Conservation (phyloP, 331 rosid species). For the Pyracantha coccinea region DNA sequence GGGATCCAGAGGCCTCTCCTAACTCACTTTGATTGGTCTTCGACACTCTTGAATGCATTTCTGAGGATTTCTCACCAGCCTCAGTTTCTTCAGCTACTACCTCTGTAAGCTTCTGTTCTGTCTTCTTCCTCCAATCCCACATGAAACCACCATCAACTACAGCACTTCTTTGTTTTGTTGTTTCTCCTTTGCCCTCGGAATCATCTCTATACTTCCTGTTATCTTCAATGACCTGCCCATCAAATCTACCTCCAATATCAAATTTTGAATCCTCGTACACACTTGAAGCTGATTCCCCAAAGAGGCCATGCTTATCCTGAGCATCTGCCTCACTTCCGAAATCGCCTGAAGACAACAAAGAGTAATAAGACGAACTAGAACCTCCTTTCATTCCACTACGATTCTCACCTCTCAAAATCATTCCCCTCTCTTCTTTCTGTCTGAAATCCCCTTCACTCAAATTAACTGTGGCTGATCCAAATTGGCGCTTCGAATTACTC, state of each 20-base stretch:
- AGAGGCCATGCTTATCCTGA: conserved; percentile 34
- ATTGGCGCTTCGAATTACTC: conserved; percentile 16
- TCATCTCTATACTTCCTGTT: conserved; percentile 20
- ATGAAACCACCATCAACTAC: conserved; percentile 25
- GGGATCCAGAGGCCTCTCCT: conserved; percentile 34
- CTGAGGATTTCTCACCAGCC: conserved; percentile 30
- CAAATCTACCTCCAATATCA: conserved; percentile 20
- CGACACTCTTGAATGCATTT: conserved; percentile 23
- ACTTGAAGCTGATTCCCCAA: conserved; percentile 37
- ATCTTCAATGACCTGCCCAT: conserved; percentile 30
- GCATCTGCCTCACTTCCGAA: conserved; percentile 51
- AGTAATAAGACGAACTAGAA: conserved; percentile 85
- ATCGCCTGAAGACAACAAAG: conserved; percentile 58
- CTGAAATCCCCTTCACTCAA: conserved; percentile 30
- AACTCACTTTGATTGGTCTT: conserved; percentile 29
- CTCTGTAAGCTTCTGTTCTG: conserved; percentile 50
- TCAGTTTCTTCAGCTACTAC: conserved; percentile 28
- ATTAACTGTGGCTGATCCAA: conserved; percentile 24
- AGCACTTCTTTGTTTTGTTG: conserved; percentile 26
- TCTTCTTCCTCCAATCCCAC: conserved; percentile 57
- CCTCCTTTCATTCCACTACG: conserved; percentile 37
- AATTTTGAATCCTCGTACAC: conserved; percentile 29
- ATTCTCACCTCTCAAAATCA: conserved; percentile 28
- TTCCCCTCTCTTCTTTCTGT: conserved; percentile 23
- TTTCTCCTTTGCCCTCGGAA: conserved; percentile 15